Evolutionary conservation across 495 filamentous ascomycete genomes (phyloP).

Genomic region (Aspergillus bridgeri): DNA sequence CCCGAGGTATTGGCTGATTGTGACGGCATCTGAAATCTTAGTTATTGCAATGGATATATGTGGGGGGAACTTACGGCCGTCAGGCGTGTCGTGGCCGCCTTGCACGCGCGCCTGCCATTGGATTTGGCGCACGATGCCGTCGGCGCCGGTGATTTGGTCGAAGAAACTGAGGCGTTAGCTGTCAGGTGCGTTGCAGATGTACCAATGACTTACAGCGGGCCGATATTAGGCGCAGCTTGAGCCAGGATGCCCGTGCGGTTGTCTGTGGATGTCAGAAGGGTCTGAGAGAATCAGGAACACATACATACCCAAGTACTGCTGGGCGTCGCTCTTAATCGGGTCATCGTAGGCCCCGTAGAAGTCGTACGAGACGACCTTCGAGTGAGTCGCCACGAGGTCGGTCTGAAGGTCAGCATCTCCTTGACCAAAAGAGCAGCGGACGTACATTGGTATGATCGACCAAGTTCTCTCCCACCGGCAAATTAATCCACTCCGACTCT

Average conservation of each 20-base stretch:
- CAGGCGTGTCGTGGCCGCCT: constrained; percentile 9
- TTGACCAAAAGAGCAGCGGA: neutral
- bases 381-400: constrained; percentile 15
- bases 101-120: constrained; percentile 17
- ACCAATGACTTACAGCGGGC: constrained; percentile 8
- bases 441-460: constrained; percentile 7
- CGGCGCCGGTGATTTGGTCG: constrained; percentile 15
- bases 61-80: constrained; percentile 9
- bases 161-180: constrained; percentile 11
- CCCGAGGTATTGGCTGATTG: constrained; percentile 16
- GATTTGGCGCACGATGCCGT: constrained; percentile 12
- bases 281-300: neutral
- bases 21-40: constrained; percentile 7
- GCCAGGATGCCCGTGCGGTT: constrained; percentile 13
- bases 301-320: constrained; percentile 12
- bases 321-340: constrained; percentile 10
- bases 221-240: constrained; percentile 18
- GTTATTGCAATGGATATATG: neutral
- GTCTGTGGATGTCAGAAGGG: constrained; percentile 2
- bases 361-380: constrained; percentile 19
- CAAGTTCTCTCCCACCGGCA: constrained; percentile 8
- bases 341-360: constrained; percentile 14
- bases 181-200: neutral
- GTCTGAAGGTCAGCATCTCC: constrained; percentile 4
- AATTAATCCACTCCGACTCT: constrained; percentile 7